These are phyloP conservation scores for Candida sithepensis DNA, from an alignment of 805 yeast genomes.

Conservation along the genomic window DNA sequence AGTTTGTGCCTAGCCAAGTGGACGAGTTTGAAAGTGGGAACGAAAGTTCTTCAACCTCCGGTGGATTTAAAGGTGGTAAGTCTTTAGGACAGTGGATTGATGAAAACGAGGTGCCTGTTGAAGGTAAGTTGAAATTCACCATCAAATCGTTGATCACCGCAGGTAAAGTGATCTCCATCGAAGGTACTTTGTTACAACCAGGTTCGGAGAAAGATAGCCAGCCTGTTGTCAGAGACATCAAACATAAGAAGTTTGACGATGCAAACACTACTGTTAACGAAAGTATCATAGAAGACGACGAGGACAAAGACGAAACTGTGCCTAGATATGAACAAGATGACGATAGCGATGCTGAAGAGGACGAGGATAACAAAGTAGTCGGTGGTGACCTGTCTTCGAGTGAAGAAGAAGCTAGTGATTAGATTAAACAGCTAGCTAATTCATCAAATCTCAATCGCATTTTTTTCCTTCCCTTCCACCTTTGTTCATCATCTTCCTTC, in stretches of 20 bases:
- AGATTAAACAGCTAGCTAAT: too few relatives aligned
- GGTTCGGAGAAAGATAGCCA: constrained; percentile 52
- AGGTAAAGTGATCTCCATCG: constrained; percentile 80
- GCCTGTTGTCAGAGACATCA: constrained; percentile 42
- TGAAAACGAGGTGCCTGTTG: constrained; percentile 66
- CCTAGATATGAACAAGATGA: constrained; percentile 22
- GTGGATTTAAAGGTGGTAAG: constrained; percentile 18
- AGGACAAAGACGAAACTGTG: constrained; percentile 22
- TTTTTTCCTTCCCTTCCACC: not conserved
- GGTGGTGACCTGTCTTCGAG: constrained; percentile 22
- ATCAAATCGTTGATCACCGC: constrained; percentile 70
- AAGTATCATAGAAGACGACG: constrained; percentile 11
- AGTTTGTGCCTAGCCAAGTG: constrained; percentile 73
- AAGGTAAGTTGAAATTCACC: constrained; percentile 76
- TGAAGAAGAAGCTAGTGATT: constrained; percentile 16
- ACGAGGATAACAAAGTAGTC: constrained; percentile 26
- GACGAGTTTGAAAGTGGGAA: constrained; percentile 43
- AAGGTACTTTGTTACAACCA: constrained; percentile 75
- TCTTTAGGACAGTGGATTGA: constrained; percentile 90
- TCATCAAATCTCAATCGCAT: too few relatives aligned
- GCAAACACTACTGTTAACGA: constrained; percentile 4
- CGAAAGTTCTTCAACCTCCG: constrained; percentile 23
- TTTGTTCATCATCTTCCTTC: too few relatives aligned
- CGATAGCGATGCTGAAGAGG: constrained; percentile 19
- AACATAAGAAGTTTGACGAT: constrained; percentile 41